Evolutionary conservation across 2,329 filamentous ascomycete genomes (phyloP).

Genomic region (Epichloe sibirici): DNA sequence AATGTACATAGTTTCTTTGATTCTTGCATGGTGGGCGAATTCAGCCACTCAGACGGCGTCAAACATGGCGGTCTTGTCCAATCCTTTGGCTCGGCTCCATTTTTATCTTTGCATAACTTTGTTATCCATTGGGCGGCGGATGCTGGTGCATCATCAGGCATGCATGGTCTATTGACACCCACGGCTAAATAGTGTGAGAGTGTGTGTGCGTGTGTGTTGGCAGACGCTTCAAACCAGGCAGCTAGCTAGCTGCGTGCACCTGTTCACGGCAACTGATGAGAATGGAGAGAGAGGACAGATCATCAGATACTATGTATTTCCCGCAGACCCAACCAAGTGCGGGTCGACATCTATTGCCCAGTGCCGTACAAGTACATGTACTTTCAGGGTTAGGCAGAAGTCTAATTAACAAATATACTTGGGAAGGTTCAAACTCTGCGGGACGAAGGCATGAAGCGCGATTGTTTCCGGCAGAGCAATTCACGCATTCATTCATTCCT

Average conservation of each 20-base stretch:
- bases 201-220: background rate
- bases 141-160: constrained; percentile 1
- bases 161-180: background rate
- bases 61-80: constrained; percentile 13
- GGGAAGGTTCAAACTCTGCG: no score
- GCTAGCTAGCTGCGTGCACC: background rate
- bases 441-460: no score
- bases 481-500: no score
- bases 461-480: no score
- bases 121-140: constrained; percentile 9
- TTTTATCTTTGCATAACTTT: constrained; percentile 11
- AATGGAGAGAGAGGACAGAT: background rate
- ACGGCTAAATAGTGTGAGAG: background rate
- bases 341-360: background rate
- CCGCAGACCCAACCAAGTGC: background rate
- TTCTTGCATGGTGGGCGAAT: constrained; percentile 6
- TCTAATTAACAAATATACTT: no score
- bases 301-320: background rate
- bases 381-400: background rate
- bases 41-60: constrained; percentile 10
- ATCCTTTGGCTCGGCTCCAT: constrained; percentile 1
- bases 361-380: background rate
- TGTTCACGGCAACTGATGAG: no score
- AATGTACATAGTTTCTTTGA: background rate
- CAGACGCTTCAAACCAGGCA: background rate